Percentiles rank a stretch among this genome's conserved stretches.
These are phyloP conservation scores for Venturia pyrina DNA, from an alignment of 2,329 filamentous ascomycete species.

Conservation along the genomic window DNA sequence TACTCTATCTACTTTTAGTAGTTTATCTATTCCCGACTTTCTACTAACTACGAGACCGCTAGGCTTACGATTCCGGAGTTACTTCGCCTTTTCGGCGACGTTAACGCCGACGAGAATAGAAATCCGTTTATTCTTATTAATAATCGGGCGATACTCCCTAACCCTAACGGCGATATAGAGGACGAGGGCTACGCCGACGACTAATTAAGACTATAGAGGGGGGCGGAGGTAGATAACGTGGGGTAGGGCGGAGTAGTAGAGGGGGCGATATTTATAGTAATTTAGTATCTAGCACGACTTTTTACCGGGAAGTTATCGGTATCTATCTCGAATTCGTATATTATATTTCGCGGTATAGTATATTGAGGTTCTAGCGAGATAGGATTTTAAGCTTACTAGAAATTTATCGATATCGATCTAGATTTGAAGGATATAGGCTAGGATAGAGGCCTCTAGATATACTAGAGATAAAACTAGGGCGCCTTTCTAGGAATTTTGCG, in stretches of 20 bases:
- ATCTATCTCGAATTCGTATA: not conserved
- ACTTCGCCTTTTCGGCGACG: constrained; percentile 33
- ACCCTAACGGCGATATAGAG: constrained; percentile 21
- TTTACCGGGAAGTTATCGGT: not conserved
- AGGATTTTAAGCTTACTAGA: not conserved
- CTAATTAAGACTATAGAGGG: constrained; percentile 12
- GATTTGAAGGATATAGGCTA: not conserved
- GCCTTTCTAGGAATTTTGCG: not conserved
- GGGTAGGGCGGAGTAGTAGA: not conserved
- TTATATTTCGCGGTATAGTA: not conserved
- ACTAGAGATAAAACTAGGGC: not conserved
- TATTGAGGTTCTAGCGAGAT: not conserved
- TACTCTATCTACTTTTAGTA: not conserved
- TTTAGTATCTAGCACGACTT: not conserved
- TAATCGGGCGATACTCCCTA: constrained; percentile 20
- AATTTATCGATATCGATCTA: not conserved
- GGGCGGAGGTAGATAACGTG: too few relatives aligned
- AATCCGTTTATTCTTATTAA: constrained; percentile 32
- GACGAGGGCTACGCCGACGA: constrained; percentile 20
- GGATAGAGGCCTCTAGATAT: not conserved
- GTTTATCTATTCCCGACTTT: not conserved
- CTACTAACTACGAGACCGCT: not conserved
- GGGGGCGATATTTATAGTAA: too few relatives aligned
- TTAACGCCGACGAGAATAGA: constrained; percentile 29
- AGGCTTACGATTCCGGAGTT: constrained; percentile 31